A percentile compares a stretch with the other conserved stretches of the same genome.
phyloP scores from a whole-genome alignment of 148 eudicot genomes.

The Limonium bicolor region DNA sequence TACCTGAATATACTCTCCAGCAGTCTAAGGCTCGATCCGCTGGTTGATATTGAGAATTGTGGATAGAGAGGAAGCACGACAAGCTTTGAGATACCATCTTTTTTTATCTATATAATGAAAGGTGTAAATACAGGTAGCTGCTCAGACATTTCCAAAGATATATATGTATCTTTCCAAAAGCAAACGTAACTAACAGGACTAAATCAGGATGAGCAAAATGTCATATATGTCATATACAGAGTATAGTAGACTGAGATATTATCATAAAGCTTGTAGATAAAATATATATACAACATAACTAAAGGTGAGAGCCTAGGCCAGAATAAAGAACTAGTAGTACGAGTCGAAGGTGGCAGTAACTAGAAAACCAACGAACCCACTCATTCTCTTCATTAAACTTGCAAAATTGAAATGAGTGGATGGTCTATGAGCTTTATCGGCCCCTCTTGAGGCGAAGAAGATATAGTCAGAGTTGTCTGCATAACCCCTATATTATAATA shows the following conservation, averaged over 20 bases:
- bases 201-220: background rate
- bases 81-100: conserved; percentile 75
- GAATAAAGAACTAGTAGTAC: no score
- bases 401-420: no score
- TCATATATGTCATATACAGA: background rate
- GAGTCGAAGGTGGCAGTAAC: no score
- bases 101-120: conserved; percentile 44
- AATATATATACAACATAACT: background rate
- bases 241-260: background rate
- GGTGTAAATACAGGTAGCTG: background rate
- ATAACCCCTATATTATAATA: background rate
- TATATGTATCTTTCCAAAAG: background rate
- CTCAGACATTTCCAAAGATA: background rate
- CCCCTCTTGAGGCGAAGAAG: no score
- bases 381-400: no score
- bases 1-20: conserved; percentile 94
- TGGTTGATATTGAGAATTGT: conserved; percentile 94
- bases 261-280: background rate
- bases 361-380: no score
- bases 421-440: no score
- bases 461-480: background rate
- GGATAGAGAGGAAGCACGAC: conserved; percentile 99
- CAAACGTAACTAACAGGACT: background rate
- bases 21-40: conserved; percentile 94
- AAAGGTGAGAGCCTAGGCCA: no score